A percentile compares a stretch with the other conserved stretches of the same genome.
Conservation (phyloP, 805 yeast genomes). For the Komagataella phaffii region DNA sequence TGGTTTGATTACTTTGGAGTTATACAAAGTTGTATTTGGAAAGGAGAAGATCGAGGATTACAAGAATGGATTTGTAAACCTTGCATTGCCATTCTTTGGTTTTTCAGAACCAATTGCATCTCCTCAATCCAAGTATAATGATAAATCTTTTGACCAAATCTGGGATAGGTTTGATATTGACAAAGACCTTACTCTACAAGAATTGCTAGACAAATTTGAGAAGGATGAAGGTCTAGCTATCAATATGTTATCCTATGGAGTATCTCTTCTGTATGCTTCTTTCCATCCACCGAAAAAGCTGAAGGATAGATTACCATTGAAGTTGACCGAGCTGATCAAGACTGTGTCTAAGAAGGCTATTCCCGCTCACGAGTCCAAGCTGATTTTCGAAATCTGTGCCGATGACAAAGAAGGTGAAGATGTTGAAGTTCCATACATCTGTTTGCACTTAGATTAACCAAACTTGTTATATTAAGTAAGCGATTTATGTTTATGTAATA, state of each 20-base stretch:
- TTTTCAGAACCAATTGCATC: conserved; percentile 93
- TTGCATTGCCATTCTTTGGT: conserved; percentile 93
- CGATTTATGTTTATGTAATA: background rate
- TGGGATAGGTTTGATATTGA: conserved; percentile 89
- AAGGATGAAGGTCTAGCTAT: conserved; percentile 76
- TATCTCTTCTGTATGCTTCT: conserved; percentile 79
- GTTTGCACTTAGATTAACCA: conserved; percentile 30
- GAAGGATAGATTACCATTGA: conserved; percentile 58
- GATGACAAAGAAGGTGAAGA: conserved; percentile 92
- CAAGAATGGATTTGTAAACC: conserved; percentile 84
- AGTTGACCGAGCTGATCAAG: conserved; percentile 65
- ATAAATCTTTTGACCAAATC: conserved; percentile 68
- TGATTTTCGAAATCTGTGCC: conserved; percentile 83
- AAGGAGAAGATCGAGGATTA: conserved; percentile 68
- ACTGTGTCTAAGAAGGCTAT: conserved; percentile 77
- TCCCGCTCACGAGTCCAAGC: conserved; percentile 56
- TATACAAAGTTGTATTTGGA: conserved; percentile 77
- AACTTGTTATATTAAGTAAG: background rate
- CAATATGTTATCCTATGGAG: conserved; percentile 86
- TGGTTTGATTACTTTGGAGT: conserved; percentile 84
- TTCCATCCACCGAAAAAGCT: conserved; percentile 88
- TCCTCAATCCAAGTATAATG: conserved; percentile 68
- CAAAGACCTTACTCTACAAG: conserved; percentile 65
- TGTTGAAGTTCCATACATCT: conserved; percentile 85
- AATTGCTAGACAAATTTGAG: conserved; percentile 63